Conservation (phyloP, 108 stramenopile genomes). For the Cyclostephanos tholiformis region DNA sequence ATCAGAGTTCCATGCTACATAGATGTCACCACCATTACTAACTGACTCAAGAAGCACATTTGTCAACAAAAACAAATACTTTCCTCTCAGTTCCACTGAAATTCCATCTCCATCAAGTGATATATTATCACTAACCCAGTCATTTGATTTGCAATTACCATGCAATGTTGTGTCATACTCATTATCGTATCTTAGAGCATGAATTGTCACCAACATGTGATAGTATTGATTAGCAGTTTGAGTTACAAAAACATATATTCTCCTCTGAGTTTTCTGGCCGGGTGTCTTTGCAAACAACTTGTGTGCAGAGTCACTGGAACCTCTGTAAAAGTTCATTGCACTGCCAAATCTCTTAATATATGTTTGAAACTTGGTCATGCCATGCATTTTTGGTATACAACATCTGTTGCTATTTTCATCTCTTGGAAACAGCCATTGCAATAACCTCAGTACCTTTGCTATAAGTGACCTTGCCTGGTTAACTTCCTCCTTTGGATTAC, state of each 20-base stretch:
- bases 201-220: background rate
- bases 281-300: background rate
- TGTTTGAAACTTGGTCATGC: background rate
- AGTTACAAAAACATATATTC: background rate
- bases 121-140: too few species aligned
- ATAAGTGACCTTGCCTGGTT: background rate
- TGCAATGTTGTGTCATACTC: too few species aligned
- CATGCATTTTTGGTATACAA: slow-evolving; percentile 1
- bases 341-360: background rate
- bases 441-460: background rate
- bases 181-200: too few species aligned
- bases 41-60: too few species aligned
- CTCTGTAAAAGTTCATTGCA: background rate
- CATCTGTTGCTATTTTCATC: background rate
- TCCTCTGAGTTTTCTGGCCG: background rate
- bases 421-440: background rate
- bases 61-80: too few species aligned
- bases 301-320: background rate
- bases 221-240: background rate
- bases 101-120: too few species aligned
- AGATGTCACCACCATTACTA: too few species aligned
- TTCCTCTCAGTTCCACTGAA: too few species aligned
- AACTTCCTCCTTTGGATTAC: slow-evolving; percentile 4
- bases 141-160: too few species aligned
- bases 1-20: too few species aligned